Evolutionary conservation across 2,329 filamentous ascomycete species (phyloP).

Genomic region (Claviceps sp.): DNA sequence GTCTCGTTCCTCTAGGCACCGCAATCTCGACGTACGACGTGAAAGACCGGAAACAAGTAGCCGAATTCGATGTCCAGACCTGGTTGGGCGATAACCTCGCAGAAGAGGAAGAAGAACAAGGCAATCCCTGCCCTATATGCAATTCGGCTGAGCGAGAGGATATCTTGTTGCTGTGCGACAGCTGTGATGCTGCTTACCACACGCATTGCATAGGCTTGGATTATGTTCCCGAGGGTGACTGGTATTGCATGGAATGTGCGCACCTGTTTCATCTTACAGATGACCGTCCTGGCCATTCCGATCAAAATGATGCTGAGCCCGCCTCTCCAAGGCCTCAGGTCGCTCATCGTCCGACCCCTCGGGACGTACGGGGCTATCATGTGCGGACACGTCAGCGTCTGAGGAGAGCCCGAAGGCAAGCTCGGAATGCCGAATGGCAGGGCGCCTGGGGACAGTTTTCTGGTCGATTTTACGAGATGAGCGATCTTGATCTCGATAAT

Average conservation of each 20-base stretch:
- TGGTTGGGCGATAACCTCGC: slow-evolving; percentile 61
- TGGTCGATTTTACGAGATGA: slow-evolving; percentile 46
- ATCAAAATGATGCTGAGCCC: slow-evolving; percentile 20
- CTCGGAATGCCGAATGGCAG: slow-evolving; percentile 75
- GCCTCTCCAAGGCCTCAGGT: slow-evolving; percentile 17
- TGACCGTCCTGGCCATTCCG: slow-evolving; percentile 16
- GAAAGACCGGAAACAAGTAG: slow-evolving; percentile 76
- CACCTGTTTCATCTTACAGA: slow-evolving; percentile 30
- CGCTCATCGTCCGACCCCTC: slow-evolving; percentile 18
- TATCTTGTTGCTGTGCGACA: slow-evolving; percentile 77
- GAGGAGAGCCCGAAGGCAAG: slow-evolving; percentile 41
- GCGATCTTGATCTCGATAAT: slow-evolving; percentile 27
- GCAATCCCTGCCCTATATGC: slow-evolving; percentile 72
- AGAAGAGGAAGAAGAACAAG: slow-evolving; percentile 49
- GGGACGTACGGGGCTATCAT: slow-evolving; percentile 21
- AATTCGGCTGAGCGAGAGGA: slow-evolving; percentile 69
- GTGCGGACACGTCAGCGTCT: slow-evolving; percentile 44
- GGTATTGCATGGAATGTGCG: slow-evolving; percentile 83
- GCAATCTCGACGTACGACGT: slow-evolving; percentile 48
- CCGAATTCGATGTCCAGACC: slow-evolving; percentile 70
- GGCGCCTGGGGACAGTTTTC: slow-evolving; percentile 63
- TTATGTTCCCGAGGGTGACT: slow-evolving; percentile 59
- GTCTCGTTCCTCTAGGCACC: slow-evolving; percentile 28
- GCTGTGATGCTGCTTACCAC: slow-evolving; percentile 81
- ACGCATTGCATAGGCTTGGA: slow-evolving; percentile 82